Base-by-base conservation (phyloP, 176 grass and related monocot species). In the Poa pratensis region DNA sequence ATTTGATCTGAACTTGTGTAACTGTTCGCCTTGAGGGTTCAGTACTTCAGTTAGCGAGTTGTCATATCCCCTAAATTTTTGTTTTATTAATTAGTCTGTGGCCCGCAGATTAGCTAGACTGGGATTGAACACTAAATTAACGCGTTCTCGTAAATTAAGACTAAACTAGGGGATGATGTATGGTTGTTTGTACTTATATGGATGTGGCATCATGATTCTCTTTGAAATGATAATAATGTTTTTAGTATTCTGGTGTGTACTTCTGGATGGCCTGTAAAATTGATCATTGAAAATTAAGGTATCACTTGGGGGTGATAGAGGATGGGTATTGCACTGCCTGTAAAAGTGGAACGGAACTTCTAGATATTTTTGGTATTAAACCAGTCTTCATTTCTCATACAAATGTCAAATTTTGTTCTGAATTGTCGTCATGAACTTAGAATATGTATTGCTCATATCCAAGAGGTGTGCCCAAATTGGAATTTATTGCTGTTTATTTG, bases 1-100 rank as follows among this genome's bases (percentile, higher is more conserved):
- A 30, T 73, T 79, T 79, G 68, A 57, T 89, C 32, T 54, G 20
- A 18, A 49, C 18, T 14, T 63, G 53, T 81, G 53, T 81, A 61
- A 24, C 50, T 6, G 63, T 80, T 34, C 17, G 48, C 73, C 15
- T 82, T 73, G 73, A 77, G 65, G 59, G 1, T 4, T 77, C 39
- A 62, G 19, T 6, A 30, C 30, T 30, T 30, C 30, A 18, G 26
- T 8, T 57, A 9, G 4, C 18, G 43, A 73, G 0, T 27, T 17
- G 43, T 73, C 70, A 3, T 27, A 73, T 73, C 69, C 1, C 16
- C 69, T 2, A 24, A 6, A 12, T 2, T 43, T 17, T 27, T 17
- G 5, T 3, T 24, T 72, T 72, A 7, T 28, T 27, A 4, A 49
- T 24, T 49, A 73, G 14, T 46, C 11, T 1, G 1, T 50, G 3